phyloP scores from a whole-genome alignment of 192 early-diverging fungal genomes.

The Hyaloraphidium curvatum region DNA sequence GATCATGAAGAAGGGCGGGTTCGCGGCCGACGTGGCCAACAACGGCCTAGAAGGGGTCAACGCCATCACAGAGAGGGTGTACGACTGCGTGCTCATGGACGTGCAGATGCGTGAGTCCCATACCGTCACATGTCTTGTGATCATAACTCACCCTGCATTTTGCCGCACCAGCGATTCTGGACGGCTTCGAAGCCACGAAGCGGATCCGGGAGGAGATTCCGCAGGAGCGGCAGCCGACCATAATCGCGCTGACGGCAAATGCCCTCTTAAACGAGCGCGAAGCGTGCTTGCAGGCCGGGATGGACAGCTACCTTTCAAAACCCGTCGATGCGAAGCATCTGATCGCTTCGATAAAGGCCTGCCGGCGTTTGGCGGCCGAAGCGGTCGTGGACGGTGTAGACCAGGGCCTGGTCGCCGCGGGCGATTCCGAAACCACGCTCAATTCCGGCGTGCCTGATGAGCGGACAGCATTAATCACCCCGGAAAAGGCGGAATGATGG shows the following conservation, averaged over 20 bases:
- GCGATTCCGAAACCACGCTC: too few relatives aligned
- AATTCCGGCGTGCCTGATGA: too few relatives aligned
- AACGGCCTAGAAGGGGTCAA: constrained; percentile 29
- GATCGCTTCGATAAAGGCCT: too few relatives aligned
- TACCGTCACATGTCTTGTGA: neutral
- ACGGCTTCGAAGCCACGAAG: constrained; percentile 30
- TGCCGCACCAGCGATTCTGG: constrained; percentile 8
- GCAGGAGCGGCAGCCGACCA: neutral
- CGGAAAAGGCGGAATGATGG: too few relatives aligned
- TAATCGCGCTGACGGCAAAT: constrained; percentile 1
- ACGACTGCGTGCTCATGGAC: neutral
- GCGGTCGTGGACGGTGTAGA: too few relatives aligned
- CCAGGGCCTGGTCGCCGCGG: too few relatives aligned
- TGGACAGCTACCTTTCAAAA: too few relatives aligned
- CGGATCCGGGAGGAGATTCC: constrained; percentile 20
- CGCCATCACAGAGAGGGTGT: neutral
- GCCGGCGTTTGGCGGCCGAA: too few relatives aligned
- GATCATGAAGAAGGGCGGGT: too few relatives aligned
- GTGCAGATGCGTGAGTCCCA: constrained; percentile 5
- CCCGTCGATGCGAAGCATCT: too few relatives aligned
- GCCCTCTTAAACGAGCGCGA: constrained; percentile 14
- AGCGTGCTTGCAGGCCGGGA: constrained; percentile 22
- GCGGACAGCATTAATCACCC: too few relatives aligned
- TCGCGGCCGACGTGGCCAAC: constrained; percentile 24
- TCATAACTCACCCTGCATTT: too few relatives aligned